Evolutionary conservation across 2,329 filamentous ascomycete genomes (phyloP).

Genomic region (Xylaria sp.): DNA sequence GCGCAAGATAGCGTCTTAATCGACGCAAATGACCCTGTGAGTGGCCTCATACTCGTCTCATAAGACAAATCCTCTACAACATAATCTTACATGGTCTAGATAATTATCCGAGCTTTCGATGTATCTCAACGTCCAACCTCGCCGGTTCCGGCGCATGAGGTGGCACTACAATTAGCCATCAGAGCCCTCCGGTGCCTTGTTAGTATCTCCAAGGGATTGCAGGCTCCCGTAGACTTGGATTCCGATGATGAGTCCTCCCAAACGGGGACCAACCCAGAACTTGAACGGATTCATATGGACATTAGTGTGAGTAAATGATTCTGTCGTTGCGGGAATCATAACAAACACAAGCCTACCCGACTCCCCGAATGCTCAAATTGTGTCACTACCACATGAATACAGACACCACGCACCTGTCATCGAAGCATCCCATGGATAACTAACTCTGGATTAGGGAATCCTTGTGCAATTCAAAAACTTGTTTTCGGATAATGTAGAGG

Average conservation of each 20-base stretch:
- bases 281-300: constrained; percentile 56
- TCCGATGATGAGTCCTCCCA: constrained; percentile 49
- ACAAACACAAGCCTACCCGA: neutral
- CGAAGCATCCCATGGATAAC: constrained; percentile 63
- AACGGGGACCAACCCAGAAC: constrained; percentile 27
- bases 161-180: constrained; percentile 60
- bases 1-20: constrained; percentile 42
- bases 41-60: constrained; percentile 29
- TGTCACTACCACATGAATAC: neutral
- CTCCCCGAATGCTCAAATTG: neutral
- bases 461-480: constrained; percentile 56
- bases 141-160: constrained; percentile 51
- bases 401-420: constrained; percentile 53
- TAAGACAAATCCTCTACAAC: constrained; percentile 30
- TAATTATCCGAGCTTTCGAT: constrained; percentile 47
- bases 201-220: constrained; percentile 76
- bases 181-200: constrained; percentile 73
- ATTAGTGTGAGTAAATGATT: constrained; percentile 54
- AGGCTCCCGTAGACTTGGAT: constrained; percentile 75
- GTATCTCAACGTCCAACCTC: constrained; percentile 40
- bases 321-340: neutral
- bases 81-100: constrained; percentile 43
- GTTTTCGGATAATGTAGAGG: constrained; percentile 71
- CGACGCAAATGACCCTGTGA: constrained; percentile 44
- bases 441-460: constrained; percentile 40